Base-by-base conservation (phyloP, 2,329 filamentous ascomycete species). In the Elsinoe batatas region DNA sequence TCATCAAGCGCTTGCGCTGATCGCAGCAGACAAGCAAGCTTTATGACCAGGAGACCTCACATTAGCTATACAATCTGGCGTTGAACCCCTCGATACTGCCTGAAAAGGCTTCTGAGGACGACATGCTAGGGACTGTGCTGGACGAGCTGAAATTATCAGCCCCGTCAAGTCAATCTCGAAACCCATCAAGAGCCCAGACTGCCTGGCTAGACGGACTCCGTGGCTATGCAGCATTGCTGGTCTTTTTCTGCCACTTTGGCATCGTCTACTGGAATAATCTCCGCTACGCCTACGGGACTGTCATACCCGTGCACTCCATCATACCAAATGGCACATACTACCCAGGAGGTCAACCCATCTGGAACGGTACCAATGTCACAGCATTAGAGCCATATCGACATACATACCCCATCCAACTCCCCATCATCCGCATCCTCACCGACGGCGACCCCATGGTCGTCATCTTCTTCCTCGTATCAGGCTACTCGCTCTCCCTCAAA, bases 201-300 rank as follows among this genome's bases (percentile, higher is more conserved):
- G 79, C 80, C n/a, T 83, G 80, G 61, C 73, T 83, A 17, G 83
- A 87, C 61, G 83, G 83, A 12, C 70, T 87, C 12, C 72, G 84
- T 63, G 83, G 84, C 3, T 84, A 86, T 59, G 82, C 83, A 3
- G 81, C 83, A 2, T 74, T 87, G 30, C 65, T 85, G 26, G 83
- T 87, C 12, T 86, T 85, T 65, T 73, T 77, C 61, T 79, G 83
- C 54, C 80, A 84, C 65, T 76, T 84, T 64, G 68, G 78, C 15
- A 56, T 59, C 13, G 49, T 51, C 8, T 59, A 59, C 36, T 54
- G 57, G 38, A 43, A 57, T 22, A 58, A 56, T 17, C 47, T 54
- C n/a, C 33, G 37, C 13, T 54, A 47, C 5, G 36, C 56, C 35
- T 58, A 56, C 30, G 58, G 54, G 20, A 59, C 58, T 18, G 49